A percentile compares a stretch with the other conserved stretches of the same genome.
These are phyloP conservation scores for Ceratonia siliqua DNA, from an alignment of 306 rosid species.

Conservation along the genomic window DNA sequence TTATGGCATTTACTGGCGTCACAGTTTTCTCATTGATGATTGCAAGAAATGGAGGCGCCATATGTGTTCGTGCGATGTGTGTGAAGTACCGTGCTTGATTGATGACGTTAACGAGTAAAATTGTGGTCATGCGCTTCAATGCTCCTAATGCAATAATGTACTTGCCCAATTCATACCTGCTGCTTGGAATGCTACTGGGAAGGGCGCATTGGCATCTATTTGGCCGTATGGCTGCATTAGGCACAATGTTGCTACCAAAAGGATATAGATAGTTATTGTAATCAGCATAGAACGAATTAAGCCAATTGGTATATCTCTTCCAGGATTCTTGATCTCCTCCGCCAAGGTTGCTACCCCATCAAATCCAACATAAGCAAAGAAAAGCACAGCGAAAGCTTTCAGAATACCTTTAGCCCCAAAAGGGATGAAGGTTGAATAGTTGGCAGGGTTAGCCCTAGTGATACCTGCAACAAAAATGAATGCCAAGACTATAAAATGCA, in stretches of 20 bases:
- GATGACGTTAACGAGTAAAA: slow-evolving; percentile 32
- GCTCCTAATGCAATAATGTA: slow-evolving; percentile 44
- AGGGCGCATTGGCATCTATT: slow-evolving; percentile 43
- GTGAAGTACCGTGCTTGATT: slow-evolving; percentile 43
- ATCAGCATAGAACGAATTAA: slow-evolving; percentile 48
- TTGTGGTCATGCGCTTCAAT: slow-evolving; percentile 34
- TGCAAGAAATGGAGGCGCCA: slow-evolving; percentile 40
- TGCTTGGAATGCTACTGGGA: slow-evolving; percentile 43
- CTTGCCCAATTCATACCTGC: slow-evolving; percentile 39
- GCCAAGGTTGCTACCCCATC: slow-evolving; percentile 56
- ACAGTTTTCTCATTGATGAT: slow-evolving; percentile 31
- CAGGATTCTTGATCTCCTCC: slow-evolving; percentile 53
- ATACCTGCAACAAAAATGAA: slow-evolving; percentile 22
- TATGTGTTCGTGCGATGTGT: slow-evolving; percentile 41
- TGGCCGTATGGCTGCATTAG: slow-evolving; percentile 34
- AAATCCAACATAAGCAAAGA: slow-evolving; percentile 61
- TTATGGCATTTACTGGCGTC: slow-evolving; percentile 34
- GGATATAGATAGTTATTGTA: slow-evolving; percentile 28
- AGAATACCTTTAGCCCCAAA: slow-evolving; percentile 42
- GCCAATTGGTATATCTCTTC: slow-evolving; percentile 54
- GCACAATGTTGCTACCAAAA: slow-evolving; percentile 44
- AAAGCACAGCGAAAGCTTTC: slow-evolving; percentile 43
- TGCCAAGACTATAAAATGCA: slow-evolving; percentile 27
- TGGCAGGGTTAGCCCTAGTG: slow-evolving; percentile 40
- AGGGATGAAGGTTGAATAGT: slow-evolving; percentile 35